Percentiles rank a stretch among this genome's conserved stretches.
Evolutionary conservation across 352 stramenopile species (phyloP).

Genomic region (Pythium dissimile): DNA sequence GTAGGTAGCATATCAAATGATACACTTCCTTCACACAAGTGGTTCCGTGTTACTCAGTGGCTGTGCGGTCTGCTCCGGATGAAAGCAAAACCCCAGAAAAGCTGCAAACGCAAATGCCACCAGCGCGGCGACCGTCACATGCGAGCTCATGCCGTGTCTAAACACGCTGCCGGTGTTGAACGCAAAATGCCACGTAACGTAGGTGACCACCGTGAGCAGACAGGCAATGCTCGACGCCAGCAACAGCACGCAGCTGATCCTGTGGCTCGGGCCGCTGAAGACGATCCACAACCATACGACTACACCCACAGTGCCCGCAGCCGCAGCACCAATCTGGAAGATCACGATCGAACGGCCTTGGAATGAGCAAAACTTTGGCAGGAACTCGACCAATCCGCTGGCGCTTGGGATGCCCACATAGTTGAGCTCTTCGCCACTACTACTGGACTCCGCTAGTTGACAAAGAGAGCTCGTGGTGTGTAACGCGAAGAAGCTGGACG

Average conservation of each 20-base stretch:
- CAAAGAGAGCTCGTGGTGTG: too few species aligned
- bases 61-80: not conserved
- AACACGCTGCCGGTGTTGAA: not conserved
- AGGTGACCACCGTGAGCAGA: not conserved
- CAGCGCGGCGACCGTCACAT: not conserved
- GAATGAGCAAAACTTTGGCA: not conserved
- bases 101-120: too few species aligned
- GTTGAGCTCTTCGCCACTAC: too few species aligned
- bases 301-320: not conserved
- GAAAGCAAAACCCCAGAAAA: too few species aligned
- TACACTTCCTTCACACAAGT: too few species aligned
- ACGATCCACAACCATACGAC: not conserved
- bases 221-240: not conserved
- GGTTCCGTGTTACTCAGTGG: too few species aligned
- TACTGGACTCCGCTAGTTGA: too few species aligned
- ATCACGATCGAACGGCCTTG: not conserved
- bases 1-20: too few species aligned
- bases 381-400: not conserved
- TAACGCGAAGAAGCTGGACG: too few species aligned
- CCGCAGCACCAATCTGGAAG: not conserved
- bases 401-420: not conserved
- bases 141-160: not conserved
- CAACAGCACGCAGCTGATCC: not conserved
- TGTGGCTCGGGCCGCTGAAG: not conserved
- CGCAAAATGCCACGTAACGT: not conserved